phyloP scores from a whole-genome alignment of 768 basidiomycete genomes.

The Suillus ampliporus region DNA sequence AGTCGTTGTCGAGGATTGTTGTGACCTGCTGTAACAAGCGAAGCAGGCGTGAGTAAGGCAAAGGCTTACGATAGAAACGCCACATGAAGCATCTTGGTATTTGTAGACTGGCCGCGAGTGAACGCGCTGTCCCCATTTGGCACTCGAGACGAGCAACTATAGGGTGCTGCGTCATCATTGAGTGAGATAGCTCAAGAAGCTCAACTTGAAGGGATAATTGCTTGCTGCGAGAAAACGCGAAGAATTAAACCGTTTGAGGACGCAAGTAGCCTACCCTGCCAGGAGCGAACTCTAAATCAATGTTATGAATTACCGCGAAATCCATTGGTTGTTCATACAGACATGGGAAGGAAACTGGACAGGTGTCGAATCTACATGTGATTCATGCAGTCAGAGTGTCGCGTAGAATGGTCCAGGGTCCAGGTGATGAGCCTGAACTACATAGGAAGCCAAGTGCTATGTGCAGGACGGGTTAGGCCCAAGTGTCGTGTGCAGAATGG shows the following conservation, averaged over 20 bases:
- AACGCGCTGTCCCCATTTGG: background rate
- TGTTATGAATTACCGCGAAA: background rate
- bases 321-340: background rate
- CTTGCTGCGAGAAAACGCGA: background rate
- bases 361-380: background rate
- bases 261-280: background rate
- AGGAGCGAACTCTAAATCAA: background rate
- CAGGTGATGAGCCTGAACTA: background rate
- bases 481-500: background rate
- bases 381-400: background rate
- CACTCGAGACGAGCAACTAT: background rate
- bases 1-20: background rate
- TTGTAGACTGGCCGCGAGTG: background rate
- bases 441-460: background rate
- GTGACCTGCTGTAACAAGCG: background rate
- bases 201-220: background rate
- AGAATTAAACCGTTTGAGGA: background rate
- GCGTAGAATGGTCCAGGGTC: background rate
- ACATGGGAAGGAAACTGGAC: background rate
- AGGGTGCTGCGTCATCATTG: background rate
- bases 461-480: too few species aligned
- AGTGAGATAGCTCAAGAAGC: background rate
- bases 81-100: constrained; percentile 1
- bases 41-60: constrained; percentile 13
- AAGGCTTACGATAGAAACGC: constrained; percentile 5